Percentiles rank a stretch among this genome's conserved stretches.
Evolutionary conservation across 805 yeast species (phyloP).

Genomic region (Lipomyces orientalis): DNA sequence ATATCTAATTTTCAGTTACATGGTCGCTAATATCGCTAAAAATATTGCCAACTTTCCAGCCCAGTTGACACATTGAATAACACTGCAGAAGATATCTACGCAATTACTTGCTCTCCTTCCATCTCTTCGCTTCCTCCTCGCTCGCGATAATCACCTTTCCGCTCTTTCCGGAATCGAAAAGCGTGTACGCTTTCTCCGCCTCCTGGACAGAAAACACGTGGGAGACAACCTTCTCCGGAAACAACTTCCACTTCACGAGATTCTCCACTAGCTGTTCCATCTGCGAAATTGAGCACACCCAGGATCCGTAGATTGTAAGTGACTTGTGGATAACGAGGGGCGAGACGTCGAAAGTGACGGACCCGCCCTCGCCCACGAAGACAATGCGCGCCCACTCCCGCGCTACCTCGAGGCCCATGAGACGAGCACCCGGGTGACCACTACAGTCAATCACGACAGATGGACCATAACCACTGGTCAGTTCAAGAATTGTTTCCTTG

Average conservation of each 20-base stretch:
- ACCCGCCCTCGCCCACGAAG: not conserved
- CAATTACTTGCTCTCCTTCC: not conserved
- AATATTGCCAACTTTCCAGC: no score
- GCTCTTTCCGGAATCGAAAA: not conserved
- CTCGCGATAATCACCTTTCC: slow-evolving; percentile 1
- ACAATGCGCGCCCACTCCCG: slow-evolving; percentile 1
- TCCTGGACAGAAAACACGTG: not conserved
- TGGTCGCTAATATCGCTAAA: no score
- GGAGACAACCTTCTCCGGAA: not conserved
- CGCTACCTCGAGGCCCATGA: not conserved
- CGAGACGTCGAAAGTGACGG: not conserved
- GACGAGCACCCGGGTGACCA: slow-evolving; percentile 1
- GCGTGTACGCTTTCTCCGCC: not conserved
- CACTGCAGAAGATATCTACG: no score
- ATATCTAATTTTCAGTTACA: no score
- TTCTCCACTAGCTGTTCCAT: not conserved
- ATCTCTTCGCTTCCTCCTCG: not conserved
- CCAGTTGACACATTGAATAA: no score
- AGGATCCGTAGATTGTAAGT: not conserved
- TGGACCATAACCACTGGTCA: not conserved
- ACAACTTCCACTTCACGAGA: not conserved
- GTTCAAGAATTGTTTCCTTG: not conserved
- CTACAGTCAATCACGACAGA: not conserved
- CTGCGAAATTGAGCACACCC: slow-evolving; percentile 5
- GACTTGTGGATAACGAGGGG: slow-evolving; percentile 1